Evolutionary conservation across 2,329 filamentous ascomycete species (phyloP), one percentile per base, ranked within the genome.

Genomic region (Sporothrix brasiliensis): DNA sequence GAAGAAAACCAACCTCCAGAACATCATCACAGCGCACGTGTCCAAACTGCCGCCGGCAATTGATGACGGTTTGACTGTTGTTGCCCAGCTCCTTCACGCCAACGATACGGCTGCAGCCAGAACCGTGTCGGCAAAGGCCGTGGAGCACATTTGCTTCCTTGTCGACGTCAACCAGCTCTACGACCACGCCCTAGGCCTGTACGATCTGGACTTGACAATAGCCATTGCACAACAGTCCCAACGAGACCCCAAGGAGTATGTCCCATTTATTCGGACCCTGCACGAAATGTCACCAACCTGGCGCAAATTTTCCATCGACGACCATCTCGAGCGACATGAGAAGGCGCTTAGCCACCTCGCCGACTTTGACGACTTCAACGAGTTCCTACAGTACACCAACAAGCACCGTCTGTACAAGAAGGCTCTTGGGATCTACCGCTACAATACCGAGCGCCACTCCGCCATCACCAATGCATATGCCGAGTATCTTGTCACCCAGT

Each of bases 81-180:
- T 98, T 47, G 90, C 92, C 4, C 86, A 89, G 69, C 82, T 99
- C 49, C 86, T 89, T 83, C 85, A 86, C 3, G 86, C 90, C 74
- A 87, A 91, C 66, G 83, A 88, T 54, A 86, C 89, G 68, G 85
- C 94, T 74, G 92, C 93, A 0, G 94, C 98, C 4, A 52, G 49
- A 21, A 47, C 47, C 14, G 27, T 52, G 19, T 52, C 47, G 11
- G 24, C 63, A 75, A 91, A 90, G 78, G 94, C 94, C 0, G 91
- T 97, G 27, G 93, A 97, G 78, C 95, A 99, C 77, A 97, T 99
- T 72, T 98, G 93, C 83, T 99, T 99, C 84, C 86, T 99, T 54
- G 92, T 94, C 0, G 95, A 99, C 79, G 91, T 96, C 60, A 96
- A 97, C 78, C 89, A 89, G 52, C 87, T 99, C 0, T 99, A 97